Base-by-base conservation (phyloP, 140 eudicot genomes). In the Ambrosia hybrid region DNA sequence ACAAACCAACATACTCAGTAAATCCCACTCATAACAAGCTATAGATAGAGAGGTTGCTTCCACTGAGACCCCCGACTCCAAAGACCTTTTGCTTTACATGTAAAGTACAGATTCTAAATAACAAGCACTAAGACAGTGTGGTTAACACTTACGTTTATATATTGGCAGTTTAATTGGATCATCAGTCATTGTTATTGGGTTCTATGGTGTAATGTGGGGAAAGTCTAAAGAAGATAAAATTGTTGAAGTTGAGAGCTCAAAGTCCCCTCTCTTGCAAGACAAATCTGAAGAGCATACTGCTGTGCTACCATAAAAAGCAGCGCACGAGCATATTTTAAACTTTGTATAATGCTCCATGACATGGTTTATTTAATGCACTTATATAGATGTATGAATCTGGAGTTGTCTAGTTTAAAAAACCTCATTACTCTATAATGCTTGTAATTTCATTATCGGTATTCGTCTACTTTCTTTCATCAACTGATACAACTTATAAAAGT, bases 171-270 rank as follows among this genome's bases (percentile, higher is more conserved):
- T 85, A 65, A 37, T 85, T 21, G 89, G 89, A 82, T 79, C 89
- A 21, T 6, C 41, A 17, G 76, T 82, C 33, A 82, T 85, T 34
- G 80, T 79, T 36, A 56, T 82, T 45, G 89, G 89, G 45, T 82
- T 85, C 61, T 85, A 85, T 16, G 66, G 87, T 45, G 81, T 85
- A 53, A 55, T 85, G 66, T 92, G 96, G 96, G 96, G 92, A 17
- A 80, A 80, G 33, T 65, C 81, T 56, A 85, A 76, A 73, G 84
- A 65, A 68, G 78, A 57, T 57, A 71, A 80, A 86, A 70, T 3
- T 77, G 73, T 34, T 43, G 74, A 65, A 55, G 41, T 30, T 30
- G 78, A 51, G 33, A 78, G 68, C 52, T 74, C 71, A 60, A 83
- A 78, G 70, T 68, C 78, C 38, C 92, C 92, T 60, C 96, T 88